Evolutionary conservation across 1,284 basidiomycete genomes (phyloP), one percentile per base, ranked within the genome.

Genomic region (Marasmius tenuissimus): DNA sequence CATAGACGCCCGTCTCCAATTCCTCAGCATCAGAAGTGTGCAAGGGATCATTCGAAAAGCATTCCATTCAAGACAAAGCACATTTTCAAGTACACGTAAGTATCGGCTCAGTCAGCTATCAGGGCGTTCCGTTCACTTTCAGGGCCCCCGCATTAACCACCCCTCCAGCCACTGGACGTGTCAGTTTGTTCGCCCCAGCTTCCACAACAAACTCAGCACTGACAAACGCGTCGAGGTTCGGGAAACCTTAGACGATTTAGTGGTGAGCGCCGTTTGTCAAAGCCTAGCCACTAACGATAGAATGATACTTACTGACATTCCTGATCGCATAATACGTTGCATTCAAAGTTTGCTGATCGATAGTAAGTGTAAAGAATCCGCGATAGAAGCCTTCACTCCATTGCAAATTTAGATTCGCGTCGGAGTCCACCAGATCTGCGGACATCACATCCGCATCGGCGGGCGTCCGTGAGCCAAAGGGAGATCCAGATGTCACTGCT

Each of bases 311-410:
- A 78, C 81, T 80, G 63, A 83, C 78, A 71, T 86, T 80, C 27
- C 72, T 70, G 81, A 88, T 86, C 4, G 83, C 85, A 64, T 82
- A 88, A 73, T 83, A 89, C 47, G 84, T 81, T 20, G 86, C 85
- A 53, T 78, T 82, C 59, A 82, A 70, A 37, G 76, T 75, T 7
- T 79, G 62, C 12, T 82, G 68, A 61, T 81, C 75, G 63, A 87
- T 70, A 27, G 74, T 76, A 20, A 87, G 72, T 37, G 83, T 83
- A 72, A 85, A 87, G 76, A 89, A 89, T 3, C 87, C 87, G 40
- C 86, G 74, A 71, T 78, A 85, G 7, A 80, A 83, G 8, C 83
- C 86, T 69, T 89, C 87, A 63, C 85, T 86, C 84, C 84, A 89
- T 69, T 87, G 85, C 50, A 89, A 70, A 65, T 85, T 82, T 2